A percentile compares a stretch with the other conserved stretches of the same genome.
Conservation (phyloP, 208 protist species). For the Crithidia bombi region DNA sequence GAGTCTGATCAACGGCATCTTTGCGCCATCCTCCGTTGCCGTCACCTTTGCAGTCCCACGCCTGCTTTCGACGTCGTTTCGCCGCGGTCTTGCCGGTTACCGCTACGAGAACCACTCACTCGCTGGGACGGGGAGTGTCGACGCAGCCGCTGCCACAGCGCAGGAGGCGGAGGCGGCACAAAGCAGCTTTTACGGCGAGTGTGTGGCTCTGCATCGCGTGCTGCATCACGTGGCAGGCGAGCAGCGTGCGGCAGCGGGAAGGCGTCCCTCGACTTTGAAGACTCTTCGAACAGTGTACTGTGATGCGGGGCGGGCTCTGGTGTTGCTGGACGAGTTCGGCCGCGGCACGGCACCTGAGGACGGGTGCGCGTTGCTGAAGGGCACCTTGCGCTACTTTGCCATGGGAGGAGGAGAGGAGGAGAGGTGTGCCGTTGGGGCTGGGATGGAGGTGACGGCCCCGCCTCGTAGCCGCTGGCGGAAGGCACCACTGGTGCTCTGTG, state of each 20-base stretch:
- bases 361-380: slow-evolving; percentile 81
- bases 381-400: slow-evolving; percentile 59
- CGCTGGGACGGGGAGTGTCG: background rate
- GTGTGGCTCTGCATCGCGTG: slow-evolving; percentile 64
- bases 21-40: slow-evolving; percentile 33
- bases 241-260: slow-evolving; percentile 1
- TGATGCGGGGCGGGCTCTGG: slow-evolving; percentile 49
- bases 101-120: background rate
- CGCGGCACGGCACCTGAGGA: slow-evolving; percentile 91
- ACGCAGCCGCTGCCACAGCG: slow-evolving; percentile 13
- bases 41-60: background rate
- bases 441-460: background rate
- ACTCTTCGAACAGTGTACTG: background rate
- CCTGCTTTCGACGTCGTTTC: background rate
- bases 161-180: slow-evolving; percentile 4
- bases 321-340: slow-evolving; percentile 96
- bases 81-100: too few species aligned
- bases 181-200: slow-evolving; percentile 76
- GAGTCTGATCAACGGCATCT: slow-evolving; percentile 62
- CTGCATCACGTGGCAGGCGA: slow-evolving; percentile 50
- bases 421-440: too few species aligned
- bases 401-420: background rate
- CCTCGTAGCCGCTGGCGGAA: slow-evolving; percentile 9
- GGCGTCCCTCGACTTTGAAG: too few species aligned
- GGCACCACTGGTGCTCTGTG: slow-evolving; percentile 55